Evolutionary conservation across 1,284 basidiomycete genomes (phyloP).

Genomic region (Cryptococcus sp.): DNA sequence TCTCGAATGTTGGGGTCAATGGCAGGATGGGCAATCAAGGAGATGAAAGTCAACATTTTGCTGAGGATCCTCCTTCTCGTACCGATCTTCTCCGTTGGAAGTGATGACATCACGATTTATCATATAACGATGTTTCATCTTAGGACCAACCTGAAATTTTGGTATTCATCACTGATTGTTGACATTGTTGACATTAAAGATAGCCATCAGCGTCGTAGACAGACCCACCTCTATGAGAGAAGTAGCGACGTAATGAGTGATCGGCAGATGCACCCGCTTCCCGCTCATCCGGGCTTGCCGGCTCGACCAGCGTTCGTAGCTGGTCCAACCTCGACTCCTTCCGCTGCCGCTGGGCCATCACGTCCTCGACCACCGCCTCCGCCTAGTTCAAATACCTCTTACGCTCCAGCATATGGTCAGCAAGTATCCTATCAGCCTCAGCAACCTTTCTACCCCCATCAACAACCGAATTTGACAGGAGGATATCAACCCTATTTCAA

Average conservation of each 20-base stretch:
- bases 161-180: too few species aligned
- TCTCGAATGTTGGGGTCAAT: neutral
- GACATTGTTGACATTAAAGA: too few species aligned
- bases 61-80: too few species aligned
- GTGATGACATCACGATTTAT: conserved; percentile 4
- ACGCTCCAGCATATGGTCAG: too few species aligned
- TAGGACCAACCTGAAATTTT: too few species aligned
- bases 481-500: conserved; percentile 12
- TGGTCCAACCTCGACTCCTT: neutral
- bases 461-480: conserved; percentile 11
- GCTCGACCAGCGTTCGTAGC: conserved; percentile 7
- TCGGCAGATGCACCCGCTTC: conserved; percentile 1
- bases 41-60: too few species aligned
- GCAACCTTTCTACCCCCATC: neutral
- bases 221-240: too few species aligned
- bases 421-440: neutral
- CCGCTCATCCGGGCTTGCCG: conserved; percentile 4
- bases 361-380: conserved; percentile 5
- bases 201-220: too few species aligned
- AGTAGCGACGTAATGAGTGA: conserved; percentile 5
- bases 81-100: too few species aligned
- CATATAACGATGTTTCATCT: too few species aligned
- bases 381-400: too few species aligned
- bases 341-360: conserved; percentile 9
- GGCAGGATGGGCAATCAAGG: neutral